Base-by-base conservation (phyloP, 2,329 filamentous ascomycete genomes). In the Cyphellophora attinorum region DNA sequence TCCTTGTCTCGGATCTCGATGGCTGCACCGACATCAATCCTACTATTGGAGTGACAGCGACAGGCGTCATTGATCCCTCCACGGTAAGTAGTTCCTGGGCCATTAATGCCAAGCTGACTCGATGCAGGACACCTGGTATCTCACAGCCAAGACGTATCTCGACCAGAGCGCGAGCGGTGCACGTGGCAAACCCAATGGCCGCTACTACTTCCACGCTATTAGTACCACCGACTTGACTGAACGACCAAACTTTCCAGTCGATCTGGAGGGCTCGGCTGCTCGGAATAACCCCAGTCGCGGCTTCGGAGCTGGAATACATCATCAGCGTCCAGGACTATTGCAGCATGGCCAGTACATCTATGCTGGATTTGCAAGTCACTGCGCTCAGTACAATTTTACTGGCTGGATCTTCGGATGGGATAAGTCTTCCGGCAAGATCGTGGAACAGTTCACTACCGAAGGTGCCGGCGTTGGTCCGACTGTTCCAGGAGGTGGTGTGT, bases 351-450 rank as follows among this genome's bases (percentile, higher is more conserved):
- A 64, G 33, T 61, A 58, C 28, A 54, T 75, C 5, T 72, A 72
- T 35, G 67, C 62, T 1, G 69, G 60, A 0, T 74, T 74, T 40
- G 70, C 68, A 0, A 70, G 68, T 6, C 65, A 74, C 40, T 75
- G 70, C 19, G 70, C 72, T 15, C 59, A 67, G 36, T 74, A 66
- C 49, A 71, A 74, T 46, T 72, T 72, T 41, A 72, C 68, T 2
- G 68, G 68, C 15, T 65, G 64, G 55, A 54, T 73, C 27, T 57
- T 73, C 27, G 66, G 67, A 3, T 61, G 65, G 47, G 59, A 69
- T 49, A 44, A 42, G 34, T 18, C 15, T 17, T 42, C 39, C n/a
- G 41, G 41, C n/a, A 27, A 39, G 23, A 31, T 44, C 6, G 41
- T 44, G 19, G 41, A 44, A 31, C 23, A 34, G 33, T 44, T 44